Evolutionary conservation across 2,329 filamentous ascomycete species (phyloP), one percentile per base, ranked within the genome.

Genomic region (Epichloe hybrida): DNA sequence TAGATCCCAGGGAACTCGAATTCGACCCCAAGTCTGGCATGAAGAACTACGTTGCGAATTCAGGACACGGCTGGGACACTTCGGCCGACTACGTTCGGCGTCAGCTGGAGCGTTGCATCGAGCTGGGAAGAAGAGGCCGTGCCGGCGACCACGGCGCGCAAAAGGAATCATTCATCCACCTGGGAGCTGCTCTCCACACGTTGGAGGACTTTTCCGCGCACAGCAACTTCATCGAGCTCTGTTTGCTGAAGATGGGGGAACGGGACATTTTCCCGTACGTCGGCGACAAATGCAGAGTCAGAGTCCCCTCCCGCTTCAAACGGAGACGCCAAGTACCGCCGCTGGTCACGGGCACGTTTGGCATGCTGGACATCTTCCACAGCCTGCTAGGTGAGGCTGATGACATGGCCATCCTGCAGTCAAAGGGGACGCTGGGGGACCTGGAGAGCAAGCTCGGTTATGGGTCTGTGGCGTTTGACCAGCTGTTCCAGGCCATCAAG

Each of bases 1-100:
- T 53, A 7, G 71, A 79, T 56, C 74, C 75, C 3, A 21, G 40
- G 8, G 85, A 89, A 60, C 74, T 86, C 34, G 77, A 83, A 52
- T 75, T 89, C 53, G 85, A 89, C 58, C 70, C 70, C 11, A 68
- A 76, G 7, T 88, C 86, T 0, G 88, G 88, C 34, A 94, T 96
- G 89, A 95, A 95, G 69, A 95, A 95, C 64, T 96, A 96, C 66
- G 95, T 96, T 57, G 84, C 90, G 51, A 95, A 94, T 60, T 72
- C 71, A 9, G 86, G 87, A 4, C 54, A 60, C 3, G 77, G 79
- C 31, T 95, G 88, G 84, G 86, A 88, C 1, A 96, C 90, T 4
- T 93, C 88, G 55, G 72, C 84, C 5, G 88, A 86, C 41, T 95
- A 89, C 59, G 74, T 94, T 53, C 80, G 80, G 57, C 83, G 79